Percentiles rank a stretch among this genome's conserved stretches.
Conservation (phyloP, 73 alveolate genomes). For the Symbiodinium natans region DNA sequence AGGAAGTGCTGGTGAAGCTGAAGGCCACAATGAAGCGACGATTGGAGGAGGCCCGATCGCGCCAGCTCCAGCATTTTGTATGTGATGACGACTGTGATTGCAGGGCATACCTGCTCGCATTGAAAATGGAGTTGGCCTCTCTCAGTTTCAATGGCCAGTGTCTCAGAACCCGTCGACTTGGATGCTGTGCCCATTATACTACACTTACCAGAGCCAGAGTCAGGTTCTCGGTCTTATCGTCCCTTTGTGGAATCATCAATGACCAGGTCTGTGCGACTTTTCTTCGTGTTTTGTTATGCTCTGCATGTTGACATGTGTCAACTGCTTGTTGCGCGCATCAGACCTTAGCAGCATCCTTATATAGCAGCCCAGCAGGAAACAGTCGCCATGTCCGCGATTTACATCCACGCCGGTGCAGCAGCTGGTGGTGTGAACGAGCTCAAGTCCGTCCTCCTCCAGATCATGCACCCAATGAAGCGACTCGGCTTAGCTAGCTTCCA, state of each 20-base stretch:
- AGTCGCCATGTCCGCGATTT: constrained; percentile 72
- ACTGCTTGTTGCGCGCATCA: not conserved
- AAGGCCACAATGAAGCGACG: constrained; percentile 39
- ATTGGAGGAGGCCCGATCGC: constrained; percentile 22
- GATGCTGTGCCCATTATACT: too few relatives aligned
- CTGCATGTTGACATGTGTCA: not conserved
- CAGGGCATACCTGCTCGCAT: constrained; percentile 54
- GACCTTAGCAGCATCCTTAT: too few relatives aligned
- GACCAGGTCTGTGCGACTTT: constrained; percentile 23
- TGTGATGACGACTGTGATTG: not conserved
- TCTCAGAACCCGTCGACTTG: too few relatives aligned
- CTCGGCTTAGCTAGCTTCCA: not conserved
- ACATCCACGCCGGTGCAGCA: constrained; percentile 72
- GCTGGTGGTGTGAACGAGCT: constrained; percentile 74
- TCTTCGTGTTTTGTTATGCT: not conserved
- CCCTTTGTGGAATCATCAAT: constrained; percentile 82
- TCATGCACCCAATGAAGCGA: constrained; percentile 67
- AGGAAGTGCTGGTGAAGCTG: constrained; percentile 54
- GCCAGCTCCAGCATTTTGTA: not conserved
- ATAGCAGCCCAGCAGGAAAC: constrained; percentile 15
- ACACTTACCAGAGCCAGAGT: too few relatives aligned
- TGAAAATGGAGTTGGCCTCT: constrained; percentile 11
- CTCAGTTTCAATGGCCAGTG: constrained; percentile 49
- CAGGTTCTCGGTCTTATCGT: constrained; percentile 48
- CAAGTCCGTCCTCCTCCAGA: constrained; percentile 55